A percentile compares a stretch with the other conserved stretches of the same genome.
Evolutionary conservation across 768 basidiomycete species (phyloP).

Genomic region (Boletus pseudopeckii): DNA sequence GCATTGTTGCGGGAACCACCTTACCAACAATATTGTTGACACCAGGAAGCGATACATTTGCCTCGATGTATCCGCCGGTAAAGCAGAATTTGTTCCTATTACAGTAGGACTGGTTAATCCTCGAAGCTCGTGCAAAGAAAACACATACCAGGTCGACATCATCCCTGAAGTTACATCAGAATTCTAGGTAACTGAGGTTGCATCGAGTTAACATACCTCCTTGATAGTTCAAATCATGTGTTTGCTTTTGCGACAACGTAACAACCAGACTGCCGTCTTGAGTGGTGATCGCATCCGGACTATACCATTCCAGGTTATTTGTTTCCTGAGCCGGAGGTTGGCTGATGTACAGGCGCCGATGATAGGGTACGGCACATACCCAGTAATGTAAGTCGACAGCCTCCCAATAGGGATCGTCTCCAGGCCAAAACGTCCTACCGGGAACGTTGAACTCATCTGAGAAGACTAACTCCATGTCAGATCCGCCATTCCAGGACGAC

Average conservation of each 20-base stretch:
- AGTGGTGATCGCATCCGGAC: constrained; percentile 50
- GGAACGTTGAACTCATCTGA: constrained; percentile 80
- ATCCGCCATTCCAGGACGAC: constrained; percentile 56
- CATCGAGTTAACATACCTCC: constrained; percentile 28
- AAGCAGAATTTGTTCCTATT: constrained; percentile 87
- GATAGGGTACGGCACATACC: constrained; percentile 31
- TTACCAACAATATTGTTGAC: constrained; percentile 55
- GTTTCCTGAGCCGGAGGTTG: constrained; percentile 34
- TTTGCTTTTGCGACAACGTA: constrained; percentile 45
- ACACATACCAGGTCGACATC: constrained; percentile 39
- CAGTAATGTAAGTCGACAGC: constrained; percentile 45
- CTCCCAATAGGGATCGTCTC: constrained; percentile 86
- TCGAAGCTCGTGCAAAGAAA: background rate
- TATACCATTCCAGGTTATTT: constrained; percentile 58
- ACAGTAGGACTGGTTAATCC: constrained; percentile 1
- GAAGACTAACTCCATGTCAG: constrained; percentile 58
- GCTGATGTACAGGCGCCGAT: constrained; percentile 25
- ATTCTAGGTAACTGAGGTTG: constrained; percentile 24
- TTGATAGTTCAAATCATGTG: constrained; percentile 45
- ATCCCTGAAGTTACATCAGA: constrained; percentile 42
- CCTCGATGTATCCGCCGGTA: constrained; percentile 75
- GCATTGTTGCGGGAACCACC: background rate
- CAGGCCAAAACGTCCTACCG: constrained; percentile 75
- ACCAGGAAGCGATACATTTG: constrained; percentile 62
- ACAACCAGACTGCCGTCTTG: constrained; percentile 48